Conservation (phyloP, 1,139 yeast species). For the Saccharomyces pastorianus region DNA sequence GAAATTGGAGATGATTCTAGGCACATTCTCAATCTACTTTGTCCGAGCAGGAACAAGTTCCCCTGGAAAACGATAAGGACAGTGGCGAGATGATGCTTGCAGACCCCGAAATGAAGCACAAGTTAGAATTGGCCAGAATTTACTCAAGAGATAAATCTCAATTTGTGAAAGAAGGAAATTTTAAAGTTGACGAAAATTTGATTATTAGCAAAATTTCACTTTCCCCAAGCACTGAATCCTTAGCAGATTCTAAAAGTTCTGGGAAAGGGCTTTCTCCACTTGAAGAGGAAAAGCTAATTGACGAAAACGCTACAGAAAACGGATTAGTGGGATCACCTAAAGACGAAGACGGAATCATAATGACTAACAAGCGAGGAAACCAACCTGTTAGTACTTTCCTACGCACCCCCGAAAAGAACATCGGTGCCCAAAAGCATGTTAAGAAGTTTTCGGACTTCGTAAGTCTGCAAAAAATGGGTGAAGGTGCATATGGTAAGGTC, state of each 20-base stretch:
- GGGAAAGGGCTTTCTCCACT: neutral
- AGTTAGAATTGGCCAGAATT: slow-evolving; percentile 21
- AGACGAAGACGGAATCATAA: neutral
- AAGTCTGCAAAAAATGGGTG: slow-evolving; percentile 75
- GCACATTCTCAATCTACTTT: neutral
- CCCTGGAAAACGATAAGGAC: neutral
- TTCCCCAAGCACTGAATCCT: slow-evolving; percentile 14
- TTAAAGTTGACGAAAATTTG: slow-evolving; percentile 25
- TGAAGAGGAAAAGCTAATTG: neutral
- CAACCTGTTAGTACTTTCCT: slow-evolving; percentile 7
- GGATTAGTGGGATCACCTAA: neutral
- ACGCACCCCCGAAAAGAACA: slow-evolving; percentile 21
- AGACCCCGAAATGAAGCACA: slow-evolving; percentile 17
- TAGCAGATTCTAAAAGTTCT: slow-evolving; percentile 2
- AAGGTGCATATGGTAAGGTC: slow-evolving; percentile 94
- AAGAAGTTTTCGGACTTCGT: slow-evolving; percentile 66
- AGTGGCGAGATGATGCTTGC: slow-evolving; percentile 5
- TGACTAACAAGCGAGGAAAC: neutral
- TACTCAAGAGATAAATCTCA: slow-evolving; percentile 25
- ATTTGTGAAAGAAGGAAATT: slow-evolving; percentile 27
- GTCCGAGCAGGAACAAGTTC: neutral
- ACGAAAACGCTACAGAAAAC: neutral
- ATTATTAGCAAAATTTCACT: slow-evolving; percentile 21
- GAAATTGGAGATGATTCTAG: neutral
- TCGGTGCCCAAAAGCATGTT: slow-evolving; percentile 54